Evolutionary conservation across 495 filamentous ascomycete species (phyloP).

Genomic region (Penicillium macrosclerotiorum): DNA sequence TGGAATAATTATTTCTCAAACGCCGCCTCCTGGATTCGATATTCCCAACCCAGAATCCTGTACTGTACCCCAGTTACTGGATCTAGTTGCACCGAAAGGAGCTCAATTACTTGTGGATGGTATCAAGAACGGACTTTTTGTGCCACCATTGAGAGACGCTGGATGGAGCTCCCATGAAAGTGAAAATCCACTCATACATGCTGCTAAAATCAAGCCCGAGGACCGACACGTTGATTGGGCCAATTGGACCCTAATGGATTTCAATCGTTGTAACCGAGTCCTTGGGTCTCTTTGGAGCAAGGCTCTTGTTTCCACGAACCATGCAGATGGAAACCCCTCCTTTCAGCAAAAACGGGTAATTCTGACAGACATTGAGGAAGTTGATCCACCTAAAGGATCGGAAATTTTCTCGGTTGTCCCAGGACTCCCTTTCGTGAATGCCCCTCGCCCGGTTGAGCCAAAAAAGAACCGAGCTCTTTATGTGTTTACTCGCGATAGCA

Average conservation of each 20-base stretch:
- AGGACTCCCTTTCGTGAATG: constrained; percentile 39
- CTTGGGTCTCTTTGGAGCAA: constrained; percentile 57
- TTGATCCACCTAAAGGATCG: constrained; percentile 26
- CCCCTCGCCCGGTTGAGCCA: constrained; percentile 23
- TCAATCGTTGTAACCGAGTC: constrained; percentile 48
- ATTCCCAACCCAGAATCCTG: constrained; percentile 44
- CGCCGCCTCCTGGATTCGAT: constrained; percentile 49
- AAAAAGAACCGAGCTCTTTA: constrained; percentile 34
- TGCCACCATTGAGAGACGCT: constrained; percentile 54
- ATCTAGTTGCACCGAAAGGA: constrained; percentile 45
- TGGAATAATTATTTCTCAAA: constrained; percentile 71
- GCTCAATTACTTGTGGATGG: constrained; percentile 61
- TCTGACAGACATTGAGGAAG: constrained; percentile 38
- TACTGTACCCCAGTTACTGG: constrained; percentile 41
- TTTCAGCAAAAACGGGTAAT: constrained; percentile 41
- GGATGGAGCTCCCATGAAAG: constrained; percentile 34
- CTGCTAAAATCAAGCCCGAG: constrained; percentile 52
- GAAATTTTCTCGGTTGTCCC: constrained; percentile 30
- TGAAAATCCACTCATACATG: constrained; percentile 32
- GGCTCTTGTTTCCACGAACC: constrained; percentile 25
- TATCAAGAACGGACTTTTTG: constrained; percentile 58
- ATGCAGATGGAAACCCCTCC: constrained; percentile 8
- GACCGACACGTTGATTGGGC: constrained; percentile 55
- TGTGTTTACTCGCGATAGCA: constrained; percentile 38
- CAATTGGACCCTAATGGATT: constrained; percentile 45